phyloP scores from a whole-genome alignment of 352 stramenopile genomes.

The Phytophthora pini region DNA sequence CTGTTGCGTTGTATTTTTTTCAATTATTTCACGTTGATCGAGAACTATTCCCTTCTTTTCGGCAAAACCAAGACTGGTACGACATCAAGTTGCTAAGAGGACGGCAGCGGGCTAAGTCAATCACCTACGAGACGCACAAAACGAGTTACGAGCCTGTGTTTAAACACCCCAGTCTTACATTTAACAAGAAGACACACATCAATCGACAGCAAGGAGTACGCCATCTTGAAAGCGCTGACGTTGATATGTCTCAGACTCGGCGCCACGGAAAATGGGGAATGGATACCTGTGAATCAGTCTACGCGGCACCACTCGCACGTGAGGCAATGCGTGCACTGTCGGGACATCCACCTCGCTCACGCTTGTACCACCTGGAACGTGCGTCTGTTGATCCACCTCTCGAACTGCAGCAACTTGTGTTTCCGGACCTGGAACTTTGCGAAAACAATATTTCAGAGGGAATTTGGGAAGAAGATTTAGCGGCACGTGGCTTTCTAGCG shows the following conservation, averaged over 20 bases:
- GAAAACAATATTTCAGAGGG: too few species aligned
- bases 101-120: conserved; percentile 4
- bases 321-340: background rate
- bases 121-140: conserved; percentile 13
- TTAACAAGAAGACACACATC: conserved; percentile 13
- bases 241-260: conserved; percentile 5
- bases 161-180: background rate
- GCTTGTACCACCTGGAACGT: conserved; percentile 8
- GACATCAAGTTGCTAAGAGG: conserved; percentile 9
- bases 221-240: conserved; percentile 5
- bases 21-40: background rate
- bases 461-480: too few species aligned
- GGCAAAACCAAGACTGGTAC: conserved; percentile 2
- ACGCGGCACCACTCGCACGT: background rate
- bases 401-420: background rate
- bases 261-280: conserved; percentile 6
- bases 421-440: conserved; percentile 1
- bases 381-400: conserved; percentile 6
- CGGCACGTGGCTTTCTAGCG: too few species aligned
- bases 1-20: background rate
- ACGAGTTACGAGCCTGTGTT: conserved; percentile 15
- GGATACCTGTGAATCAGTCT: conserved; percentile 6
- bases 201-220: conserved; percentile 16
- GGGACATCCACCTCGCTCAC: background rate
- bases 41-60: background rate